Percentiles rank a stretch among this genome's conserved stretches.
Evolutionary conservation across 2,329 filamentous ascomycete genomes (phyloP).

Genomic region (Phyllosticta citribraziliensis): DNA sequence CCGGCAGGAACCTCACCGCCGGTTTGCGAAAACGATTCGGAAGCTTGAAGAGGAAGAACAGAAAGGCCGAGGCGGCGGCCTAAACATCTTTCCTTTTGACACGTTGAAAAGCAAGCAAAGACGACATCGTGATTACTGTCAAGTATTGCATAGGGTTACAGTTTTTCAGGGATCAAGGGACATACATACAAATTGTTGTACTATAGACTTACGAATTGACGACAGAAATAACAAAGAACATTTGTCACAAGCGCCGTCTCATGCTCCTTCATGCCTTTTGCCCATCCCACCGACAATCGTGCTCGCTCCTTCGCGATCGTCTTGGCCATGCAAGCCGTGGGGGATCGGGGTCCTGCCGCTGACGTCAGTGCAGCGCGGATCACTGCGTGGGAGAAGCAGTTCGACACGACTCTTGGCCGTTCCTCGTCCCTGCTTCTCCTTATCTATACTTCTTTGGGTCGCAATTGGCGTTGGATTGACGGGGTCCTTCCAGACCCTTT

Average conservation of each 20-base stretch:
- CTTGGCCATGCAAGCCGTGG: not conserved
- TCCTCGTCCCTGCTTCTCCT: not conserved
- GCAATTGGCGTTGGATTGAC: too few relatives aligned
- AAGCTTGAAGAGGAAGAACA: slow-evolving; percentile 31
- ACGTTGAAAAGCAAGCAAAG: not conserved
- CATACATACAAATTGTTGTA: not conserved
- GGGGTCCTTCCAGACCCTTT: too few relatives aligned
- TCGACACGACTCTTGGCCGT: not conserved
- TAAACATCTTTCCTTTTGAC: not conserved
- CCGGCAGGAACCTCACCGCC: slow-evolving; percentile 26
- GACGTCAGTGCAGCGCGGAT: not conserved
- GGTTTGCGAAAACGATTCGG: slow-evolving; percentile 39
- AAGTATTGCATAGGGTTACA: not conserved
- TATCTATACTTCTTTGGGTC: not conserved
- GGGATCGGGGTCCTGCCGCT: not conserved
- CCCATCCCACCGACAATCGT: not conserved
- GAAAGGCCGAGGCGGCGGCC: not conserved
- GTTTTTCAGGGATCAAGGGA: not conserved
- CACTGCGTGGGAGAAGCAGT: not conserved
- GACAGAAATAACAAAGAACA: not conserved
- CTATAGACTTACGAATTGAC: not conserved
- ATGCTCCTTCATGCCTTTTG: not conserved
- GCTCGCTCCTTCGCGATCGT: not conserved
- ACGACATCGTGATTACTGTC: not conserved
- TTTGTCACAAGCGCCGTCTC: not conserved